Base-by-base conservation (phyloP, 1,284 basidiomycete species). In the Pascua guehoae region DNA sequence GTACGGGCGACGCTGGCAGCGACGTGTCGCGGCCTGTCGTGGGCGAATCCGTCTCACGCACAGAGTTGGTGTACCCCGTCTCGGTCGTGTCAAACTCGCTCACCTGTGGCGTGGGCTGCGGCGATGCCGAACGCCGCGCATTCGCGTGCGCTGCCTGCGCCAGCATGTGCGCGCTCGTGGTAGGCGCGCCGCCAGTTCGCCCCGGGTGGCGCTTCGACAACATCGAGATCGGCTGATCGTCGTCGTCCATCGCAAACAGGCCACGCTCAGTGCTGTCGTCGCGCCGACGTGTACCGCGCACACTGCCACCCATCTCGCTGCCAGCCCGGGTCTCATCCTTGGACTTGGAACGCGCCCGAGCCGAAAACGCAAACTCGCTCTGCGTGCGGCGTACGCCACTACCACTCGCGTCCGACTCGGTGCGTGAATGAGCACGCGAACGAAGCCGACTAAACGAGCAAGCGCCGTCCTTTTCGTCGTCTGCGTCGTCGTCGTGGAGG, bases 161-260 rank as follows among this genome's bases (percentile, higher is more conserved):
- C 24, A 32, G 24, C 24, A 32, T 32, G 24, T 32, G 24, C 24
- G 24, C 24, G 24, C 24, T 32, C 24, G 24, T 32, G 24, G 24
- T 32, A 7, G 24, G 24, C 7, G 24, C 24, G 24, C 24, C 24
- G 4, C 24, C 24, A 7, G 24, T 32, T 7, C 24, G 24, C 24
- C 24, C 24, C 24, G 24, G 24, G 24, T 32, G 24, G 24, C 24
- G 24, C 24, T 32, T 32, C 24, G 24, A 32, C 24, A 32, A 32
- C 24, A 32, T 32, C 7, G 24, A 32, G 24, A 40, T 49, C 16
- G 47, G 47, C 32, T 36, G 61, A 41, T 60, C 56, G 46, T 63
- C 62, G 51, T 80, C 79, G 64, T 81, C 79, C 74, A 80, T 79
- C 14, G 73, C 63, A 54, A 80, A 81, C 60, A 80, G 68, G 4